A percentile compares a stretch with the other conserved stretches of the same genome.
Evolutionary conservation across 306 rosid species (phyloP).

Genomic region (Mimosa bimucronata): DNA sequence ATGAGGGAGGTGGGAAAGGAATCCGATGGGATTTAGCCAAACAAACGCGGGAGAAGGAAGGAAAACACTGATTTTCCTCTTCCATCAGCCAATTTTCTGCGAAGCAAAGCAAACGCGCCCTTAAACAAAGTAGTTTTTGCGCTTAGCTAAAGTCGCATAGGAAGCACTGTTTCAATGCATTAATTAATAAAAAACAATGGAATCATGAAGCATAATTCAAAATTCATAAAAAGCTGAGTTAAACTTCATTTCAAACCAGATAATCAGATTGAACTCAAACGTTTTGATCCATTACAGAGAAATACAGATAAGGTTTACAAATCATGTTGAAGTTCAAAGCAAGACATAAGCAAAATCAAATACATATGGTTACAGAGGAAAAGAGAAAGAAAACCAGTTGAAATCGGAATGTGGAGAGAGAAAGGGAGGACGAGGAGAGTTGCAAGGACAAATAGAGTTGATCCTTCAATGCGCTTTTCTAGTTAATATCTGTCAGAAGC

Average conservation of each 20-base stretch:
- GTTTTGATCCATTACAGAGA: neutral
- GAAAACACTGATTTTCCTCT: too few relatives aligned
- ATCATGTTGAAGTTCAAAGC: constrained; percentile 14
- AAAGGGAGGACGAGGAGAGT: constrained; percentile 60
- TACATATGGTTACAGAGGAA: too few relatives aligned
- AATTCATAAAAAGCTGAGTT: neutral
- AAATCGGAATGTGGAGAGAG: constrained; percentile 52
- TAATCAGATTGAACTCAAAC: neutral
- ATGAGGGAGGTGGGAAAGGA: too few relatives aligned
- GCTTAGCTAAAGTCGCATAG: neutral
- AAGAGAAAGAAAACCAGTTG: constrained; percentile 40
- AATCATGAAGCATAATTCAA: neutral
- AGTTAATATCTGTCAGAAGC: neutral
- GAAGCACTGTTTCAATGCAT: neutral
- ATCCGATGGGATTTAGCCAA: too few relatives aligned
- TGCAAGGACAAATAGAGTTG: constrained; percentile 57
- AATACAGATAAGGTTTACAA: neutral
- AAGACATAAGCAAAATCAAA: too few relatives aligned
- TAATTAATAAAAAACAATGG: neutral
- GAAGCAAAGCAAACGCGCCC: too few relatives aligned
- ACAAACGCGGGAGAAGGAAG: too few relatives aligned
- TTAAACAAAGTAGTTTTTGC: neutral
- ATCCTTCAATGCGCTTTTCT: constrained; percentile 33
- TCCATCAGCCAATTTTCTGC: too few relatives aligned
- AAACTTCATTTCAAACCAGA: neutral